Percentiles rank a stretch among this genome's conserved stretches.
Conservation (phyloP, 2,329 filamentous ascomycete species). For the Trichoderma endophyticum region DNA sequence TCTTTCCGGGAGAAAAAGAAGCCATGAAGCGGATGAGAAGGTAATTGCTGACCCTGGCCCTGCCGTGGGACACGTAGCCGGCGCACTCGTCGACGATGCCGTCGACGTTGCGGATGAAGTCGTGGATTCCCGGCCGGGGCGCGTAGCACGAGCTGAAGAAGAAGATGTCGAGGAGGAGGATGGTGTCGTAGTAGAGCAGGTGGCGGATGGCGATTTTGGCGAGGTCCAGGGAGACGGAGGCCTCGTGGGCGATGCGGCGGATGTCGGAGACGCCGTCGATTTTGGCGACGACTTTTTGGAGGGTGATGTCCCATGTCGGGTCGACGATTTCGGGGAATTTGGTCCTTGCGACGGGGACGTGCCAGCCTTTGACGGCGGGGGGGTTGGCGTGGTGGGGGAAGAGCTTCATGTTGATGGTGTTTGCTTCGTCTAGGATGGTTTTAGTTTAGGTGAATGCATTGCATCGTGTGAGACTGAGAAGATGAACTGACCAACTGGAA, state of each 20-base stretch:
- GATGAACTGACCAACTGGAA: constrained; percentile 74
- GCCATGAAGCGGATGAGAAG: constrained; percentile 81
- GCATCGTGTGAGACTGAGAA: background rate
- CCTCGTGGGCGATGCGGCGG: constrained; percentile 76
- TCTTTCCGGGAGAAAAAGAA: constrained; percentile 76
- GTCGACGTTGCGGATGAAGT: constrained; percentile 72
- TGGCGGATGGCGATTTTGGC: constrained; percentile 85
- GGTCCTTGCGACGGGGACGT: constrained; percentile 78
- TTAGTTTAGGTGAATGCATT: background rate
- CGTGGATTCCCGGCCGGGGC: constrained; percentile 69
- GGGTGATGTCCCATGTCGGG: constrained; percentile 70
- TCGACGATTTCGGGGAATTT: constrained; percentile 62
- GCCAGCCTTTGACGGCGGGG: constrained; percentile 76
- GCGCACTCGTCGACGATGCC: constrained; percentile 83
- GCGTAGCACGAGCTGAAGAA: constrained; percentile 92
- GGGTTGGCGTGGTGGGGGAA: constrained; percentile 80
- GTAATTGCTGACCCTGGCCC: constrained; percentile 52
- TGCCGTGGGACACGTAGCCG: constrained; percentile 66
- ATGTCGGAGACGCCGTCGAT: constrained; percentile 92
- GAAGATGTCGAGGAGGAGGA: constrained; percentile 90
- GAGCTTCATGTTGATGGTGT: constrained; percentile 94
- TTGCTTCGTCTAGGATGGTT: constrained; percentile 68
- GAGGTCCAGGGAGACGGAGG: constrained; percentile 82
- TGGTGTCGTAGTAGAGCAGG: constrained; percentile 87
- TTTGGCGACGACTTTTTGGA: constrained; percentile 74